Evolutionary conservation across 2,329 filamentous ascomycete genomes (phyloP).

Genomic region (Escovopsis weberi): DNA sequence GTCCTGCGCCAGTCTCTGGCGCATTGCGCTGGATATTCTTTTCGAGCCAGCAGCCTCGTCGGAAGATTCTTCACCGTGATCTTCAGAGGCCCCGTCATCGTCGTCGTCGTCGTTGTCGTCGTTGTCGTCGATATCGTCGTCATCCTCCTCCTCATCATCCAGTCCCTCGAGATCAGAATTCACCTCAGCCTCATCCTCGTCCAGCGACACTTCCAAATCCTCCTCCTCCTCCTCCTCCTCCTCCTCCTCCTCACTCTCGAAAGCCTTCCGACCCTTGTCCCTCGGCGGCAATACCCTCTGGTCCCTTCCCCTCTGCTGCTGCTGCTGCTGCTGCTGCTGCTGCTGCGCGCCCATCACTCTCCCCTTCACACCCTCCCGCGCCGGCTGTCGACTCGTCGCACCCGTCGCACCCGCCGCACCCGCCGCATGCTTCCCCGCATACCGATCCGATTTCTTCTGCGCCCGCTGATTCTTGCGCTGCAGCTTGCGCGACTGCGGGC

Average conservation of each 20-base stretch:
- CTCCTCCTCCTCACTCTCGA: background rate
- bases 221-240: background rate
- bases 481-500: conserved; percentile 38
- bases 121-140: conserved; percentile 9
- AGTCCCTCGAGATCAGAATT: conserved; percentile 4
- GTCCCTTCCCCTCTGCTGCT: background rate
- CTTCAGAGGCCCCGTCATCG: too few species aligned
- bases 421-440: conserved; percentile 2
- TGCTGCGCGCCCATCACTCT: background rate
- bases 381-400: background rate
- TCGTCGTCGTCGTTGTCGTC: conserved; percentile 10
- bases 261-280: background rate
- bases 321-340: background rate
- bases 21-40: conserved; percentile 8
- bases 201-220: background rate
- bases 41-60: background rate
- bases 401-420: background rate
- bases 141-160: conserved; percentile 11
- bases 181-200: conserved; percentile 2
- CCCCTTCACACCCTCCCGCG: background rate
- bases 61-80: background rate
- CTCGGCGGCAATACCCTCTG: background rate
- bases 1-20: conserved; percentile 57
- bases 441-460: conserved; percentile 38
- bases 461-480: conserved; percentile 50